Evolutionary conservation across 2,329 filamentous ascomycete species (phyloP).

Genomic region (Stylonectria norvegica): DNA sequence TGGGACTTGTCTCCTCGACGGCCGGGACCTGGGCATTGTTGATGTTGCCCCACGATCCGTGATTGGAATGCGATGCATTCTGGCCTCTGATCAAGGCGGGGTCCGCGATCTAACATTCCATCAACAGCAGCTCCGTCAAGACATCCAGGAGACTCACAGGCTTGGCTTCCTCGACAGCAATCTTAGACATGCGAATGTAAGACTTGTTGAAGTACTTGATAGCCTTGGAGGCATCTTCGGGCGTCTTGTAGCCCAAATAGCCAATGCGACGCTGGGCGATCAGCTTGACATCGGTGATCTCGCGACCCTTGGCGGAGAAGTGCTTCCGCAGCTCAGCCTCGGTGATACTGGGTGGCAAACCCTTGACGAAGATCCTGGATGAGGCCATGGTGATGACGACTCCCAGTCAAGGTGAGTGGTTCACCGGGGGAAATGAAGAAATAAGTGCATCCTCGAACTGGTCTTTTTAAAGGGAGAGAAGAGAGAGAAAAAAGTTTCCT

Average conservation of each 20-base stretch:
- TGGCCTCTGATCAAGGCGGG: conserved; percentile 33
- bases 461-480: conserved; percentile 23
- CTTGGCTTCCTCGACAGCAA: conserved; percentile 81
- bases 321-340: conserved; percentile 86
- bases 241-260: conserved; percentile 87
- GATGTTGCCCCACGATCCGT: conserved; percentile 13
- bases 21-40: conserved; percentile 17
- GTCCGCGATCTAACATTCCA: conserved; percentile 46
- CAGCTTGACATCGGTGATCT: conserved; percentile 89
- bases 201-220: conserved; percentile 94
- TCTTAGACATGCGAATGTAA: conserved; percentile 94
- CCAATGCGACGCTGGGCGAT: conserved; percentile 87
- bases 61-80: conserved; percentile 24
- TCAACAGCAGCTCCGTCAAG: conserved; percentile 27
- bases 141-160: conserved; percentile 53
- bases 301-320: conserved; percentile 68
- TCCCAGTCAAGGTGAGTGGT: conserved; percentile 24
- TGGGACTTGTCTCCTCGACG: conserved; percentile 39
- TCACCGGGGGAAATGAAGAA: conserved; percentile 19
- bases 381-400: conserved; percentile 41
- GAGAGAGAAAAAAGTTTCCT: conserved; percentile 29
- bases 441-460: conserved; percentile 24
- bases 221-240: conserved; percentile 75
- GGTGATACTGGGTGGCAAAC: conserved; percentile 79
- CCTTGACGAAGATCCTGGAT: conserved; percentile 75